Conservation (phyloP, 23 red algal genomes). For the Gracilariopsis chorda region DNA sequence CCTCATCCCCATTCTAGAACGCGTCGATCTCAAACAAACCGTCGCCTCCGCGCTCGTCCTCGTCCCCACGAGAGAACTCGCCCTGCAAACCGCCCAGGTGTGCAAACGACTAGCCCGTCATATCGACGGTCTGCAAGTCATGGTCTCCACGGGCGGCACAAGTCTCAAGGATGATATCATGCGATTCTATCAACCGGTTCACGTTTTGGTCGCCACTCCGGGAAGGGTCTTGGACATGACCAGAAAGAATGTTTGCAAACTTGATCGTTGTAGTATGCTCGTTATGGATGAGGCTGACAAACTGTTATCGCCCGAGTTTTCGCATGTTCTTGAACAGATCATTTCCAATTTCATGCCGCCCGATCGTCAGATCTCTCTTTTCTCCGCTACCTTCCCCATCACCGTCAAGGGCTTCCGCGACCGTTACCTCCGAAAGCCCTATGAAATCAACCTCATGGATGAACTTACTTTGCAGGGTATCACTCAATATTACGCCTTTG, state of each 20-base stretch:
- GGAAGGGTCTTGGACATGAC: conserved; percentile 93
- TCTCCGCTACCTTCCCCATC: conserved; percentile 97
- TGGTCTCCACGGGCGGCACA: conserved; percentile 94
- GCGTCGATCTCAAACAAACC: conserved; percentile 71
- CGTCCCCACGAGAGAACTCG: conserved; percentile 94
- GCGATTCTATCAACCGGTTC: conserved; percentile 95
- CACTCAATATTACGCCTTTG: conserved; percentile 97
- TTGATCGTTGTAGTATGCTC: conserved; percentile 75
- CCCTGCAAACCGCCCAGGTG: conserved; percentile 92
- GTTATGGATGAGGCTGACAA: conserved; percentile 98
- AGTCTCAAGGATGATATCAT: conserved; percentile 95
- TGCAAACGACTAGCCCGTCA: conserved; percentile 84
- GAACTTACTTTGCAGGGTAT: conserved; percentile 92
- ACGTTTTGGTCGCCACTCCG: conserved; percentile 91
- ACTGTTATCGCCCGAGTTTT: conserved; percentile 89
- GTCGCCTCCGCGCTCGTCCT: conserved; percentile 78
- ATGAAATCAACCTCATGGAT: conserved; percentile 99
- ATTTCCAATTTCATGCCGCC: conserved; percentile 71
- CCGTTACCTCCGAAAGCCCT: conserved; percentile 68
- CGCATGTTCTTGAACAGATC: conserved; percentile 82
- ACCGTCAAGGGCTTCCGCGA: conserved; percentile 96
- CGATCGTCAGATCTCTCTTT: conserved; percentile 90
- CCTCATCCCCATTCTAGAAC: conserved; percentile 90
- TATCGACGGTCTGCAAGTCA: conserved; percentile 88
- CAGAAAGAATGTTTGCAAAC: conserved; percentile 82